Evolutionary conservation across 129 eudicot genomes (phyloP), one percentile per base, ranked within the genome.

Genomic region (Pulicaria dysenterica): DNA sequence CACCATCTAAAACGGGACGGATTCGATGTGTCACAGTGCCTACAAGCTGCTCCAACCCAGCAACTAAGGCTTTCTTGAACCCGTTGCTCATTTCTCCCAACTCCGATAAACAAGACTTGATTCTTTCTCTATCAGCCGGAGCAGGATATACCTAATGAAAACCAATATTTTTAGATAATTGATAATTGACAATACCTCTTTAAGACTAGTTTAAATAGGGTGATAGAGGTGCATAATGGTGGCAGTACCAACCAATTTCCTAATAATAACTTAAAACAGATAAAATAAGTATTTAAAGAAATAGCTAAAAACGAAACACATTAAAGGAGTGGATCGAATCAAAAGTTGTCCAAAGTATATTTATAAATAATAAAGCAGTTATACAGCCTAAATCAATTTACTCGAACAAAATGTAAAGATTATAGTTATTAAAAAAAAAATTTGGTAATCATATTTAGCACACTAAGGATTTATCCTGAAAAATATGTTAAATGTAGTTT

Each of bases 61-160:
- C 77, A 75, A 53, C 82, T 67, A 92, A 77, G 49, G 90, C 85
- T 78, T 89, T 90, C 82, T 92, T 92, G 81, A 89, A 92, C 73
- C 86, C 76, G 76, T 80, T 87, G 83, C 91, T 92, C 87, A 80
- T 85, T 54, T 92, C 98, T 37, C 83, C 95, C 54, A 92, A 63
- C 67, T 89, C 96, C 1, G 98, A 84, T 62, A 92, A 59, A 77
- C 98, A 92, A 9, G 96, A 92, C 56, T 89, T 92, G 38, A 89
- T 67, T 76, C 93, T 83, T 76, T 92, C 98, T 73, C 96, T 87
- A 45, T 92, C 98, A 47, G 79, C 84, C 43, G 98, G 85, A 65
- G 96, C 85, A 16, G 91, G 85, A 73, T 87, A 92, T 64, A 78
- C 95, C 98, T 92, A 77, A 78, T 8, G 48, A 51, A 38, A 65